phyloP scores from a whole-genome alignment of 139 green algal genomes.

The Bryopsis sp. region DNA sequence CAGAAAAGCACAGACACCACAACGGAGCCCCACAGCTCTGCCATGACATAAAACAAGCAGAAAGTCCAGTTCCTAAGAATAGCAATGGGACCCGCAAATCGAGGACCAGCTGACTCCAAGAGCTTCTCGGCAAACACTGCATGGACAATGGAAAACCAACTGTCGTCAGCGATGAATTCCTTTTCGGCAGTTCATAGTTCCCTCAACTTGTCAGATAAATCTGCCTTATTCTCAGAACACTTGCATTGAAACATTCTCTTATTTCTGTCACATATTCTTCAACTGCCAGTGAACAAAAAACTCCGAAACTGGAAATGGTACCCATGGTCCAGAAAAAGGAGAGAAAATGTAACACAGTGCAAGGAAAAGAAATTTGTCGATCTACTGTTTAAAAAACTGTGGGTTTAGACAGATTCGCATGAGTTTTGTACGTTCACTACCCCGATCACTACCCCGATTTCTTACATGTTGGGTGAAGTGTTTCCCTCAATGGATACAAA shows the following conservation, averaged over 20 bases:
- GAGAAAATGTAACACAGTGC: neutral
- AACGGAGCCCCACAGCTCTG: conserved; percentile 97
- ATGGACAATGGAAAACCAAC: neutral
- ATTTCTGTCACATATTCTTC: too few relatives aligned
- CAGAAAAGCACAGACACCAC: conserved; percentile 99
- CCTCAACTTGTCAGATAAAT: too few relatives aligned
- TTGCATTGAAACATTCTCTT: too few relatives aligned
- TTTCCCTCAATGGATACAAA: conserved; percentile 86
- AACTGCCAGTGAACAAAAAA: too few relatives aligned
- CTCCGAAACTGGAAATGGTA: too few relatives aligned
- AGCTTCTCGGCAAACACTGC: conserved; percentile 68
- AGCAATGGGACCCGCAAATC: conserved; percentile 90
- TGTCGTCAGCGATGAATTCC: too few relatives aligned
- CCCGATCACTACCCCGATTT: neutral
- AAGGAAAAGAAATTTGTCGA: too few relatives aligned
- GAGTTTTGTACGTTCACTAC: too few relatives aligned
- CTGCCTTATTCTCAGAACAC: too few relatives aligned
- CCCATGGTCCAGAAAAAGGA: neutral
- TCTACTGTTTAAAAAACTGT: too few relatives aligned
- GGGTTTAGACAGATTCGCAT: too few relatives aligned
- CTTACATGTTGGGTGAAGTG: conserved; percentile 86
- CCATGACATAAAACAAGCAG: conserved; percentile 99
- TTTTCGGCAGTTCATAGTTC: too few relatives aligned
- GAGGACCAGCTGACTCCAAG: conserved; percentile 55
- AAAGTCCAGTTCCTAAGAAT: conserved; percentile 99